phyloP scores from a whole-genome alignment of 345 rosid genomes.

The Aegle marmelos region DNA sequence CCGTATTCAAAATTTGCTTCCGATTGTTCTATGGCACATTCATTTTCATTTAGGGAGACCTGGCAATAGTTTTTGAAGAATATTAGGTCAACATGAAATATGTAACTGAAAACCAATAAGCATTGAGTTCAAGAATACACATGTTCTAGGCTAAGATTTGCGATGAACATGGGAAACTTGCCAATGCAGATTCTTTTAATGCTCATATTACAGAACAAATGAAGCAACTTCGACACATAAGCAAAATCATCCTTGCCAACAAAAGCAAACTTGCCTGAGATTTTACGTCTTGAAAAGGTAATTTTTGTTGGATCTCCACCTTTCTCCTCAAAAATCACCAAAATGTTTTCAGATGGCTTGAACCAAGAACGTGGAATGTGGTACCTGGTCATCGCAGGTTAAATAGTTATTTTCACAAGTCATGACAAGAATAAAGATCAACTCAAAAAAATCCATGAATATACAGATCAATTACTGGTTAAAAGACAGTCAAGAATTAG shows the following conservation, averaged over 20 bases:
- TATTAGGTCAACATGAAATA: background rate
- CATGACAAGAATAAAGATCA: background rate
- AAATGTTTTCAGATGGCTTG: conserved; percentile 73
- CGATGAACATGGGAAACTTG: background rate
- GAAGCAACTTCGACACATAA: background rate
- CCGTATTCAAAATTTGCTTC: conserved; percentile 36
- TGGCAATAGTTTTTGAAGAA: conserved; percentile 27
- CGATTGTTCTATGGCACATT: conserved; percentile 38
- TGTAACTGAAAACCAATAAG: background rate
- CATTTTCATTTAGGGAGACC: conserved; percentile 44
- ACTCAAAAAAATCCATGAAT: too few species aligned
- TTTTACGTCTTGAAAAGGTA: conserved; percentile 59
- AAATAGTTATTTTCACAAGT: background rate
- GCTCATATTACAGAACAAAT: background rate
- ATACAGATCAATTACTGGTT: too few species aligned
- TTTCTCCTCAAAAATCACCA: conserved; percentile 86
- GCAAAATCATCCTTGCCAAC: conserved; percentile 31
- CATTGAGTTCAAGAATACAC: too few species aligned
- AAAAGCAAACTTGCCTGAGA: conserved; percentile 27
- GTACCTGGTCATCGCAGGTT: conserved; percentile 48
- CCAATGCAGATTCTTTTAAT: background rate
- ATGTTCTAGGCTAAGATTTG: background rate
- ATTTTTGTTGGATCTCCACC: conserved; percentile 82
- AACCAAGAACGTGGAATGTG: conserved; percentile 97
- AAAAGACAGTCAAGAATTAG: too few species aligned